phyloP scores from a whole-genome alignment of 345 rosid genomes.

The Rhizophora apiculata region DNA sequence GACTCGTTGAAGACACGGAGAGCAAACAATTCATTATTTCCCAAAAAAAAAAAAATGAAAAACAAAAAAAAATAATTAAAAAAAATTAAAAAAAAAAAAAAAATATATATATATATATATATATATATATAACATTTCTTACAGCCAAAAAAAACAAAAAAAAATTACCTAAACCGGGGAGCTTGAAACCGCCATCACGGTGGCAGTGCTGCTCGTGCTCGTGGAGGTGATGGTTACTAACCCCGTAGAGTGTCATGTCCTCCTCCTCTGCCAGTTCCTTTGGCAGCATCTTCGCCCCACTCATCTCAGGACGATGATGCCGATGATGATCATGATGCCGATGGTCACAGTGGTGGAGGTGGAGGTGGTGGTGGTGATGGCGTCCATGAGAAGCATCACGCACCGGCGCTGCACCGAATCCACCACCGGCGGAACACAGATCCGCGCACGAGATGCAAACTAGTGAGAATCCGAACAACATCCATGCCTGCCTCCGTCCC shows the following conservation, averaged over 20 bases:
- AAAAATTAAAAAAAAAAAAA: too few species aligned
- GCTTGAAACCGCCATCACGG: constrained; percentile 23
- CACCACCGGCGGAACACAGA: constrained; percentile 47
- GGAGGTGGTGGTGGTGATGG: constrained; percentile 21
- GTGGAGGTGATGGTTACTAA: constrained; percentile 46
- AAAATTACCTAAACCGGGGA: constrained; percentile 56
- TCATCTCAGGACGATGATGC: constrained; percentile 17
- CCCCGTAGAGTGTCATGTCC: constrained; percentile 79
- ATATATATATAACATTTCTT: too few species aligned
- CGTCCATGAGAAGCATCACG: constrained; percentile 35
- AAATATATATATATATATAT: too few species aligned
- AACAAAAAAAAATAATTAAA: too few species aligned
- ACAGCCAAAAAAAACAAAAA: too few species aligned
- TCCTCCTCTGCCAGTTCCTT: constrained; percentile 95
- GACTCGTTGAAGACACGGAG: too few species aligned
- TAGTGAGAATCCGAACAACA: neutral
- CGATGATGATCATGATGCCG: constrained; percentile 26
- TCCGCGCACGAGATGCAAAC: constrained; percentile 34
- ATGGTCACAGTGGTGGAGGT: neutral
- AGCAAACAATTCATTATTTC: too few species aligned
- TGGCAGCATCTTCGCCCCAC: constrained; percentile 44
- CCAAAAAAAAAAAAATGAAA: too few species aligned
- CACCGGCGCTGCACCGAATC: constrained; percentile 40
- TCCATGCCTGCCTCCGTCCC: too few species aligned
- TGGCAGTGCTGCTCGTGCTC: constrained; percentile 19